Evolutionary conservation across 2,329 filamentous ascomycete species (phyloP), one percentile per base, ranked within the genome.

Genomic region (Penicillium thymicola): DNA sequence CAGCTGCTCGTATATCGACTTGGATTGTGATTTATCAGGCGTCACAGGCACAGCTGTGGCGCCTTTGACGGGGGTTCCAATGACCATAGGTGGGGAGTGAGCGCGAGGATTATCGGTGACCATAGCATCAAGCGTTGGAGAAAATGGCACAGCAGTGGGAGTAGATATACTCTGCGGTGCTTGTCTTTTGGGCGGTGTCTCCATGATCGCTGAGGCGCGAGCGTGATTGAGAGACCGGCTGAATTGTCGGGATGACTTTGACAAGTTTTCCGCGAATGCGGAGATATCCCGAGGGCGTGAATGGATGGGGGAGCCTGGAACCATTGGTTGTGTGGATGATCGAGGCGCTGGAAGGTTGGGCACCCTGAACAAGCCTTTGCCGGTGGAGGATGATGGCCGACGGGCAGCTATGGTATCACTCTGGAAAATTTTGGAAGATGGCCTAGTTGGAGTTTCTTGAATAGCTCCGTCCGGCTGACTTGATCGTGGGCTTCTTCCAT

Each of bases 371-470:
- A 67, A 62, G 40, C 57, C 57, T 45, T 59, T 59, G 25, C 57
- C 60, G 55, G 65, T 64, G 38, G 58, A 59, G 25, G 51, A 65
- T 23, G 53, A 54, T 34, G 45, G 60, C 49, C 46, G 62, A 55
- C 41, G 59, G 43, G 41, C 53, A 34, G 56, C 47, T 5, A 54
- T 47, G 14, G 48, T 16, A 47, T 59, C 59, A 34, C 57, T 59
- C 14, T 63, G 62, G 47, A 61, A 58, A 18, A 65, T 57, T 48
- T 66, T 71, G 3, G 67, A 59, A 11, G 69, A 56, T 4, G 71
- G 72, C 6, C 72, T 70, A 2, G 74, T 71, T 1, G 76, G 76
- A 1, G 76, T 78, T 57, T 77, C 75, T 45, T 76, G 70, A 27
- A 74, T 62, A 10, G 64, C 58, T 10, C 63, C 64, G 21, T 57